Conservation (phyloP, 306 rosid species). For the Pachyrhizus erosus region DNA sequence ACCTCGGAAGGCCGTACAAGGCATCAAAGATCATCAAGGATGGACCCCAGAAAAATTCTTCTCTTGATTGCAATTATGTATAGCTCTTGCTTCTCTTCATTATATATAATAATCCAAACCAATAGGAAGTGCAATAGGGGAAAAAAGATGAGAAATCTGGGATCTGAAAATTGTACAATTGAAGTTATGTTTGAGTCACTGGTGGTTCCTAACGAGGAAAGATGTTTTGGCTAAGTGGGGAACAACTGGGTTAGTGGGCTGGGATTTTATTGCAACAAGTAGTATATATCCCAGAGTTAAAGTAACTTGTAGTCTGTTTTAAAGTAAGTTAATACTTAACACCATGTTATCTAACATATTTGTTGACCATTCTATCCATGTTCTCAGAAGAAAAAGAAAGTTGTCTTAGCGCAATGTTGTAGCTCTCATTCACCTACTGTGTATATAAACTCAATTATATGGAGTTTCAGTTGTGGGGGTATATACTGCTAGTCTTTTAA, state of each 20-base stretch:
- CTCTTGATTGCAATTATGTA: constrained; percentile 95
- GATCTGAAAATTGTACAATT: constrained; percentile 17
- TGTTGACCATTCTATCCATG: neutral
- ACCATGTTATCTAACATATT: neutral
- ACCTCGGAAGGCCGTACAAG: constrained; percentile 78
- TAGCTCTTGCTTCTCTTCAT: constrained; percentile 30
- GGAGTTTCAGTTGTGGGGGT: constrained; percentile 2
- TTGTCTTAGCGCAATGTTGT: neutral
- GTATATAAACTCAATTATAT: constrained; percentile 20
- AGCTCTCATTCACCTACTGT: neutral
- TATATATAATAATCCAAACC: constrained; percentile 23
- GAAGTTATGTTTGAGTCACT: constrained; percentile 1
- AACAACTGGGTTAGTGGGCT: neutral
- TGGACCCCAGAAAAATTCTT: constrained; percentile 98
- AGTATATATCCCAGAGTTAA: constrained; percentile 5
- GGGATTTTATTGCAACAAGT: constrained; percentile 24
- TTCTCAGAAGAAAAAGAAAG: constrained; percentile 1
- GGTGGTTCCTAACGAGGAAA: neutral
- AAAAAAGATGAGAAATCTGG: constrained; percentile 4
- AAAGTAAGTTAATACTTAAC: constrained; percentile 6
- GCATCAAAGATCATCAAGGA: constrained; percentile 83
- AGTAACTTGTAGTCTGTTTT: constrained; percentile 32
- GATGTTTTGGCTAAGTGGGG: neutral
- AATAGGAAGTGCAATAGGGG: constrained; percentile 34
- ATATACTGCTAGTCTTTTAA: constrained; percentile 10